A percentile compares a stretch with the other conserved stretches of the same genome.
Evolutionary conservation across 1,284 basidiomycete genomes (phyloP).

Genomic region (Leccinum fallax): DNA sequence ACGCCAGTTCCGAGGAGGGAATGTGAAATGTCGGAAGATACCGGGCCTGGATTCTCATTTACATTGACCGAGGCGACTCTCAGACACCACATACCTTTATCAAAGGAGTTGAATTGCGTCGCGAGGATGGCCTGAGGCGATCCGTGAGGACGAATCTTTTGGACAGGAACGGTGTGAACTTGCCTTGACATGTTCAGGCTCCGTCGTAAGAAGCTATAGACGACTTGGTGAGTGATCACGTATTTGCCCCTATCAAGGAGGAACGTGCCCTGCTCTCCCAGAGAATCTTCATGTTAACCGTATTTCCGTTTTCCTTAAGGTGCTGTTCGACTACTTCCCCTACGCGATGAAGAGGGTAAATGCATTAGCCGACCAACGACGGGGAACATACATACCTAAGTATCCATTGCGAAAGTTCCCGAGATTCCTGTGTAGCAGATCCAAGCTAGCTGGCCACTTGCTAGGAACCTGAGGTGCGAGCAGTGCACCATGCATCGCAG

Average conservation of each 20-base stretch:
- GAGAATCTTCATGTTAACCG: slow-evolving; percentile 33
- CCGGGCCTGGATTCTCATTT: slow-evolving; percentile 23
- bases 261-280: slow-evolving; percentile 35
- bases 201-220: slow-evolving; percentile 30
- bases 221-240: not conserved
- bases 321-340: slow-evolving; percentile 31
- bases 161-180: not conserved
- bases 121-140: slow-evolving; percentile 35
- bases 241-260: not conserved
- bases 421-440: slow-evolving; percentile 27
- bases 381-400: slow-evolving; percentile 32
- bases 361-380: not conserved
- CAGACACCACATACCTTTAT: slow-evolving; percentile 38
- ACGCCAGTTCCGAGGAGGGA: slow-evolving; percentile 55
- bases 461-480: slow-evolving; percentile 34
- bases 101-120: slow-evolving; percentile 46
- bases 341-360: slow-evolving; percentile 16
- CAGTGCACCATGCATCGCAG: slow-evolving; percentile 36
- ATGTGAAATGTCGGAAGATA: slow-evolving; percentile 29
- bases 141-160: slow-evolving; percentile 3
- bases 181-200: slow-evolving; percentile 47
- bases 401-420: slow-evolving; percentile 34
- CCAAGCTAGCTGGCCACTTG: slow-evolving; percentile 37
- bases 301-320: slow-evolving; percentile 30
- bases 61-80: not conserved